Base-by-base conservation (phyloP, 176 grass and related monocot genomes). In the Rhynchospora pubera region DNA sequence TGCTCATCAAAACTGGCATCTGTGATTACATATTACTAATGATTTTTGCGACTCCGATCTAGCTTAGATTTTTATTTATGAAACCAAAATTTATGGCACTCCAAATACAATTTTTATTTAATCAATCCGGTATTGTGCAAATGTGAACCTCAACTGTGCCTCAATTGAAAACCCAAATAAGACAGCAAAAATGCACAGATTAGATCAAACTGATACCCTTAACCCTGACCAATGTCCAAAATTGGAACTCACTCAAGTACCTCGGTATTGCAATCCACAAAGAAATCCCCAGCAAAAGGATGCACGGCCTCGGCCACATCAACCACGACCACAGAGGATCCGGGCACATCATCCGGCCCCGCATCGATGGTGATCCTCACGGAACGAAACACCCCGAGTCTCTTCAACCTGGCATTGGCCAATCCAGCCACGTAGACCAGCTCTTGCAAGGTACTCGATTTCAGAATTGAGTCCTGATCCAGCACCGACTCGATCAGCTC, bases 361-460 rank as follows among this genome's bases (percentile, higher is more conserved):
- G 91, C 80, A 19, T 97, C 91, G 51, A 97, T 90, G 11, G 89
- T 93, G 90, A 97, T 97, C 43, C 82, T 78, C 16, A 97, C 94
- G 2, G 88, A 75, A 13, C 91, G 86, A 87, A 97, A 97, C 57
- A 92, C 83, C 18, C 89, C 91, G 62, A 97, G 81, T 73, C 82
- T 80, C 77, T 85, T 90, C 68, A 94, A 75, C 8, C 94, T 88
- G 28, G 86, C 86, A 57, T 89, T 87, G 58, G 94, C 94, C 21
- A 82, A 76, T 10, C 86, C 84, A 8, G 91, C 91, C 12, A 88
- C 90, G 67, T 90, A 87, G 4, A 97, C 74, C 57, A 97, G 91
- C 77, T 97, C 94, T 21, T 91, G 88, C 70, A 94, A 83, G 19
- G 94, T 92, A 68, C 58, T 84, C 42, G 94, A 89, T 16, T 85